A percentile compares a stretch with the other conserved stretches of the same genome.
These are phyloP conservation scores for Knoxdaviesia capensis DNA, from an alignment of 2,329 filamentous ascomycete species.

Conservation along the genomic window DNA sequence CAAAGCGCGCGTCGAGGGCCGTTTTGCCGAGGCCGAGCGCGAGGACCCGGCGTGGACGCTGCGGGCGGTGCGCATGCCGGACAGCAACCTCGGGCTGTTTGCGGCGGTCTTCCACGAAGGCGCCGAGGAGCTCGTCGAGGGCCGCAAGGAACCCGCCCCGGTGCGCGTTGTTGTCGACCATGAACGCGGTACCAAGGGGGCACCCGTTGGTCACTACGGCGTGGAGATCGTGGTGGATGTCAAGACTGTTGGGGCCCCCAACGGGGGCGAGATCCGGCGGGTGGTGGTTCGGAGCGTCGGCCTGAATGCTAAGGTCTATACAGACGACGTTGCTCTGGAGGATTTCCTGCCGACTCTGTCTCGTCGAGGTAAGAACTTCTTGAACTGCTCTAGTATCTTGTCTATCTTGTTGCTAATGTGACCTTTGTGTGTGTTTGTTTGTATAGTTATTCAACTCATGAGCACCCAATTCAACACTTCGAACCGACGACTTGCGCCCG, in stretches of 20 bases:
- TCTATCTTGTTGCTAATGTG: neutral
- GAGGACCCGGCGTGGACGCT: slow-evolving; percentile 68
- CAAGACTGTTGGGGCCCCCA: slow-evolving; percentile 11
- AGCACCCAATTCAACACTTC: slow-evolving; percentile 48
- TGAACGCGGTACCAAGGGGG: slow-evolving; percentile 43
- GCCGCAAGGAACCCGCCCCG: slow-evolving; percentile 45
- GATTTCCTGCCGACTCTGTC: slow-evolving; percentile 58
- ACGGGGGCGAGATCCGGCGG: slow-evolving; percentile 24
- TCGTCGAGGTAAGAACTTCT: slow-evolving; percentile 39
- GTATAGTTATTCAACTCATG: slow-evolving; percentile 49
- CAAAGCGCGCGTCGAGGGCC: slow-evolving; percentile 68
- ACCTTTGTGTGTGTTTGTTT: slow-evolving; percentile 5
- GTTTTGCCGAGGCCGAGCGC: slow-evolving; percentile 67
- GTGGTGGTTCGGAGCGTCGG: slow-evolving; percentile 35
- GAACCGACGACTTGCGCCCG: slow-evolving; percentile 42
- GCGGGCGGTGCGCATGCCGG: slow-evolving; percentile 44
- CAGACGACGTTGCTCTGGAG: slow-evolving; percentile 51
- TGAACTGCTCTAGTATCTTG: neutral
- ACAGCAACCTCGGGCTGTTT: slow-evolving; percentile 36
- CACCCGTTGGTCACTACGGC: slow-evolving; percentile 44
- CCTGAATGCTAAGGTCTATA: slow-evolving; percentile 47
- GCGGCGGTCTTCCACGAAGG: slow-evolving; percentile 56
- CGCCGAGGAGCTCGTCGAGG: slow-evolving; percentile 38
- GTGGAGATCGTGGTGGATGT: slow-evolving; percentile 53
- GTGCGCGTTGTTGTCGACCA: slow-evolving; percentile 58